Base-by-base conservation (phyloP, 257 asterid species). In the Nicotiana undulata region DNA sequence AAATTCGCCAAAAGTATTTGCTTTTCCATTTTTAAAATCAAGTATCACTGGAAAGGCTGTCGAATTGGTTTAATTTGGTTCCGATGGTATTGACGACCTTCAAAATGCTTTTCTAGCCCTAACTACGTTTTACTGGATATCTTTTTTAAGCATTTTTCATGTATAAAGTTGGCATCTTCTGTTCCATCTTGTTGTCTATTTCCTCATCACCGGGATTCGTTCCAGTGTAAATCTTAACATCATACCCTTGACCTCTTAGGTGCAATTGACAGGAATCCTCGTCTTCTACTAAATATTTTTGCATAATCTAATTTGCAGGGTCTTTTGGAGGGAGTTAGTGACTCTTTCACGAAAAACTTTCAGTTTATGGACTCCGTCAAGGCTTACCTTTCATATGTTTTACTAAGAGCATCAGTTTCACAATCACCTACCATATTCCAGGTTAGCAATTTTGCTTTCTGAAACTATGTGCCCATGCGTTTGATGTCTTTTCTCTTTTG, bases 351-450 rank as follows among this genome's bases (percentile, higher is more conserved):
- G 15, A 94, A 92, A 86, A 90, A 92, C 65, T 90, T 90, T 81
- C 90, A 89, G 74, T 95, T 95, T 82, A 90, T 95, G 80, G 98
- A 94, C 89, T 96, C 93, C 5, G 89, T 94, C 84, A 94, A 92
- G 89, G 97, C 97, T 84, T 94, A 94, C 85, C 98, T 96, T 88
- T 92, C 99, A 52, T 91, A 96, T 89, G 90, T 94, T 81, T 84
- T 96, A 86, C 84, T 96, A 84, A 90, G 97, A 80, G 99, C 98
- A 81, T 90, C 99, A 51, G 88, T 94, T 82, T 90, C 99, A 37
- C 94, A 76, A 37, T 87, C 97, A 81, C 89, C 93, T 79, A 84
- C 79, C 84, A 94, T 94, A 84, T 94, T 91, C 85, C 97, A 94
- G 99, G 99, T 96, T 82, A 49, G 5, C 63, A 61, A 84, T 81